Evolutionary conservation across 2,329 filamentous ascomycete species (phyloP), one percentile per base, ranked within the genome.

Genomic region (Beauveria sp.): DNA sequence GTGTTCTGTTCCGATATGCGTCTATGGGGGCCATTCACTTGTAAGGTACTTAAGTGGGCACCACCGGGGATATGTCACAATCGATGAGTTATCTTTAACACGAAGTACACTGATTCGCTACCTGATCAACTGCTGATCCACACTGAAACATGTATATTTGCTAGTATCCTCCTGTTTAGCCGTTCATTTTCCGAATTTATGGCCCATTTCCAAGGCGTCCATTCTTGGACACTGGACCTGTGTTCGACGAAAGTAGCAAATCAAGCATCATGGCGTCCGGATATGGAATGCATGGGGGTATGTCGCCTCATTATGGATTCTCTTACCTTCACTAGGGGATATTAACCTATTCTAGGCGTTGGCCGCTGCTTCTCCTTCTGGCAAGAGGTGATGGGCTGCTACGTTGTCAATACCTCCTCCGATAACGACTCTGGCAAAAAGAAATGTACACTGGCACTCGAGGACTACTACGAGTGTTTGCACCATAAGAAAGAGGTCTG

Each of bases 391-490:
- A 89, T 99, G 74, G 92, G 92, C 70, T 99, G 94, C 85, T 99
- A 99, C 76, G 92, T 97, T 64, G 87, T 96, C 73, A 97, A 97
- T 80, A 91, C 91, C 61, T 84, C 83, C 66, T 80, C 88, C 66
- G 89, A 93, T 61, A 89, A 92, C 71, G 81, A 85, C 67, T 84
- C 86, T 18, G 91, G 91, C 68, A 94, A 92, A 80, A 89, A 87
- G 76, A 96, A 96, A 79, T 99, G 96, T 75, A 79, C 83, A 20
- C 88, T 90, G 18, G 84, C 86, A 5, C 81, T 97, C 67, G 94
- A 99, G 75, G 94, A 99, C 75, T 99, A 99, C 81, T 96, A 97
- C 75, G 94, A 99, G 80, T 99, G 96, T 77, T 79, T 99, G 72
- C 94, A 99, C 76, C 94, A 99, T 82, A 92, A 89, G 82, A 99